Percentiles rank a stretch among this genome's conserved stretches.
phyloP scores from a whole-genome alignment of 1,139 yeast genomes.

The Hansenula sp. region DNA sequence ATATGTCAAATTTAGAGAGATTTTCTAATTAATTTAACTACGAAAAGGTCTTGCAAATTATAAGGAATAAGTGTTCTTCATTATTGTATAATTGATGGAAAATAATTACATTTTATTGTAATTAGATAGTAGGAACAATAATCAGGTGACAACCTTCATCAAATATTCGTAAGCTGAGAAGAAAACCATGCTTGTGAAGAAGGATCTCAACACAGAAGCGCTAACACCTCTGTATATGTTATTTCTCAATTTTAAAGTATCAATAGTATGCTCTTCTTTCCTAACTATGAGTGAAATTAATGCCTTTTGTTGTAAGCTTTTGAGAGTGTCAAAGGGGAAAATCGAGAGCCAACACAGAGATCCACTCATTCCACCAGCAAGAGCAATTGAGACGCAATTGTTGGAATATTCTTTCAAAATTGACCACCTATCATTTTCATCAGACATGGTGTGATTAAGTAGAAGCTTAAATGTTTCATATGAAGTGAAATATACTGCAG shows the following conservation, averaged over 20 bases:
- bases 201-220: conserved; percentile 2
- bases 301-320: conserved; percentile 1
- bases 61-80: too few species aligned
- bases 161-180: conserved; percentile 2
- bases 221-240: conserved; percentile 2
- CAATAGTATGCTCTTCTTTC: neutral
- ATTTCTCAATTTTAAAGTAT: neutral
- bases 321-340: conserved; percentile 2
- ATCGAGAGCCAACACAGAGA: conserved; percentile 3
- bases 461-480: conserved; percentile 1
- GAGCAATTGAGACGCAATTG: conserved; percentile 2
- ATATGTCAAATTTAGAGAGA: too few species aligned
- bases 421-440: neutral
- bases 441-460: neutral
- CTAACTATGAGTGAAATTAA: neutral
- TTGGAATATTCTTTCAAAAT: neutral
- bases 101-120: too few species aligned
- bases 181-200: conserved; percentile 2
- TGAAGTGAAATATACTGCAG: conserved; percentile 2
- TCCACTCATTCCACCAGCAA: conserved; percentile 3
- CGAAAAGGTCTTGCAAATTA: too few species aligned
- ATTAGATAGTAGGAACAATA: too few species aligned
- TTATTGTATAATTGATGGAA: too few species aligned
- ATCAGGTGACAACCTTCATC: neutral
- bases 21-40: too few species aligned